phyloP scores from a whole-genome alignment of 192 early-diverging fungal genomes.

The Pilaira anomala region DNA sequence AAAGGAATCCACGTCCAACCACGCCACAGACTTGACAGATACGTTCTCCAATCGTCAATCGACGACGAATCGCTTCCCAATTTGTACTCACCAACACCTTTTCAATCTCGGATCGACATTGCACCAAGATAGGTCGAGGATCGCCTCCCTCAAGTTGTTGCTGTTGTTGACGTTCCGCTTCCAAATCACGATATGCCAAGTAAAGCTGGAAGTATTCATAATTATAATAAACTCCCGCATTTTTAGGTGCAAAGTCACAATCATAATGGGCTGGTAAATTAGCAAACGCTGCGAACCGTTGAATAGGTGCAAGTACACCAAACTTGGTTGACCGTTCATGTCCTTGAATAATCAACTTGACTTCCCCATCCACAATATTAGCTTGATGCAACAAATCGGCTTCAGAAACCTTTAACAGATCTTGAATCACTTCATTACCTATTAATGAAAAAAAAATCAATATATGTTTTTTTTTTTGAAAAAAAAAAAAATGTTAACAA shows the following conservation, averaged over 20 bases:
- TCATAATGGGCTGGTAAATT: constrained; percentile 34
- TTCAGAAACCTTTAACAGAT: constrained; percentile 25
- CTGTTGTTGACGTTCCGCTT: constrained; percentile 17
- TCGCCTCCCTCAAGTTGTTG: constrained; percentile 12
- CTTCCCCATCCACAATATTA: constrained; percentile 18
- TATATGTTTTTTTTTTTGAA: no score
- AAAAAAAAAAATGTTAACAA: no score
- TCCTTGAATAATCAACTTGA: constrained; percentile 29
- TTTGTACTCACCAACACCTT: constrained; percentile 32
- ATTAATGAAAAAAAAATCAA: neutral
- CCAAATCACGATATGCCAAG: constrained; percentile 32
- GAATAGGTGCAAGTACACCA: constrained; percentile 20
- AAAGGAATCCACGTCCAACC: constrained; percentile 30
- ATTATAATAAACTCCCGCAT: constrained; percentile 38
- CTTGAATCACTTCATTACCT: constrained; percentile 30
- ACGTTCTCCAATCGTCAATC: constrained; percentile 39
- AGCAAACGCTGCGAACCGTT: constrained; percentile 31
- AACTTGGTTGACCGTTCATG: constrained; percentile 19
- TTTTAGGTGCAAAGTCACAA: constrained; percentile 38
- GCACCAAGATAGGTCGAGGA: constrained; percentile 21
- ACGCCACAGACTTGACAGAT: constrained; percentile 29
- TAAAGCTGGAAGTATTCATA: constrained; percentile 39
- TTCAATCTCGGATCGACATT: constrained; percentile 36
- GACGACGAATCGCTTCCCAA: constrained; percentile 40
- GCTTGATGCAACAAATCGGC: constrained; percentile 29